Evolutionary conservation across 1,284 basidiomycete species (phyloP), one percentile per base, ranked within the genome.

Genomic region (Coniferiporia sulphurascens): DNA sequence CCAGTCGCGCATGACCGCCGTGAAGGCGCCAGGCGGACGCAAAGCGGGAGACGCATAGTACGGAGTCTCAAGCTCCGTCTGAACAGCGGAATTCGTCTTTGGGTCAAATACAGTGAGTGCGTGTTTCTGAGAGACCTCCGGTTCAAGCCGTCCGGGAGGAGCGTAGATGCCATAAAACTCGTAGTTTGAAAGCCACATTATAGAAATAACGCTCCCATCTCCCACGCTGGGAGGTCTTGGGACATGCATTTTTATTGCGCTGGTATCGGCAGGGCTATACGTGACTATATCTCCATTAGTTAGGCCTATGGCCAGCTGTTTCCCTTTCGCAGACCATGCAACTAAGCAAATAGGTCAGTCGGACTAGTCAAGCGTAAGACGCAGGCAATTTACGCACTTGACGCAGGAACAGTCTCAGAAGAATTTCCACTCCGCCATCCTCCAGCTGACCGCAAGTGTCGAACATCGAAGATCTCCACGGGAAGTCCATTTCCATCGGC

Each of bases 251-350:
- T 89, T 85, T 8, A 77, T 74, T 5, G 76, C 69, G 2, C 76
- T 72, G 12, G 80, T 80, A 59, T 85, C 83, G 4, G 78, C 76
- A 17, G 87, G 80, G 43, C 80, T 79, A 68, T 85, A 89, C 1
- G 90, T 86, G 45, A 87, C 69, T 35, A 94, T 84, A 59, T 88
- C 84, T 3, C 92, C 91, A 17, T 77, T 79, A 60, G 80, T 79
- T 13, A 91, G 72, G 34, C 89, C 92, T 45, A 93, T 79, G 0
- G 89, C 91, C 36, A 94, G 72, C 63, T 93, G 91, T 69, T 93
- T 94, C 49, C 91, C 92, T 69, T 91, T 92, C 1, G 90, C 86
- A 1, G 92, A 93, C 91, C 92, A 94, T 19, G 85, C 83, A 4
- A 87, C 87, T 87, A 63, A 21, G 59, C 17, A 49, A 13, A 19